Conservation (phyloP, 2,329 filamentous ascomycete species). For the Colletotrichum liaoningense region DNA sequence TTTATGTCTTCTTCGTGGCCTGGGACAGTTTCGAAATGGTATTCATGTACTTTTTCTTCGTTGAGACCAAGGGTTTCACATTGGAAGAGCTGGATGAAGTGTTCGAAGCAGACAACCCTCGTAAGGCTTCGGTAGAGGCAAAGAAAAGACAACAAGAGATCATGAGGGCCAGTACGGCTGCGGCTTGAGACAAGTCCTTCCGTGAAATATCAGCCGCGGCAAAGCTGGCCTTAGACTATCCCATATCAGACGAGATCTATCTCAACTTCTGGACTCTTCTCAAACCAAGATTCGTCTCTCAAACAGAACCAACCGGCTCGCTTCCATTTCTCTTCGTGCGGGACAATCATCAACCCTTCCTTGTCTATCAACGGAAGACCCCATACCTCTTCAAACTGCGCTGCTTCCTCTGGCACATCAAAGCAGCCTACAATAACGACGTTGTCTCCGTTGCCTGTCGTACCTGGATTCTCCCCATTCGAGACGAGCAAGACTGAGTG, state of each 20-base stretch:
- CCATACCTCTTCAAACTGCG: neutral
- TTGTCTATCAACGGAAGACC: neutral
- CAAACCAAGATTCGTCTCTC: conserved; percentile 3
- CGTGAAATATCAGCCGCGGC: neutral
- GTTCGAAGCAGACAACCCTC: conserved; percentile 54
- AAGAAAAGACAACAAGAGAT: conserved; percentile 48
- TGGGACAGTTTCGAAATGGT: conserved; percentile 48
- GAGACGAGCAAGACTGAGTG: neutral
- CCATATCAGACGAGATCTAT: neutral
- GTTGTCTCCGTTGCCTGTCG: neutral
- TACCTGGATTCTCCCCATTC: neutral
- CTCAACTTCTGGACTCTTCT: neutral
- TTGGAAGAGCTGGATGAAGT: conserved; percentile 67
- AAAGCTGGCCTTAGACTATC: neutral
- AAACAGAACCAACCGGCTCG: conserved; percentile 13
- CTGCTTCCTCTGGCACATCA: conserved; percentile 16
- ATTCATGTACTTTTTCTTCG: conserved; percentile 38
- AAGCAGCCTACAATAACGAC: conserved; percentile 7
- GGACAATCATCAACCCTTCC: conserved; percentile 10
- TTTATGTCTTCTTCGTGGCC: conserved; percentile 50
- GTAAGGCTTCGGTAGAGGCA: conserved; percentile 48
- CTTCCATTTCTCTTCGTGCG: neutral
- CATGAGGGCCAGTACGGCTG: conserved; percentile 16
- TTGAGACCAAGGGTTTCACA: conserved; percentile 65
- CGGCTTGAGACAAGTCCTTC: neutral